Conservation (phyloP, 371 early-diverging fungal species). For the Lichtheimia ramosa region DNA sequence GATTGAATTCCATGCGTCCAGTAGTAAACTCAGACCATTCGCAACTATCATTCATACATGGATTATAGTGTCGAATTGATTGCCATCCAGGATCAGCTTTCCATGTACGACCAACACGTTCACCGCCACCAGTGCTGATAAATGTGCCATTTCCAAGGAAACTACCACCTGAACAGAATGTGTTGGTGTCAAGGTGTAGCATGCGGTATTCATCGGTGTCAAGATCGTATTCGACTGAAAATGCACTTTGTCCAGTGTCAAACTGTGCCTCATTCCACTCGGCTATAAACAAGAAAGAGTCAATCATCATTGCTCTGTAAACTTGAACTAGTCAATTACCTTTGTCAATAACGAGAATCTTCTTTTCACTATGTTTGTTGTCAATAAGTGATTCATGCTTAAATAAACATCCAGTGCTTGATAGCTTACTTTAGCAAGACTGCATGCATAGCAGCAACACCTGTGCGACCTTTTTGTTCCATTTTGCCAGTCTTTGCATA, state of each 20-base stretch:
- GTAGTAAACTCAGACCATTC: slow-evolving; percentile 42
- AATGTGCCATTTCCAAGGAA: slow-evolving; percentile 59
- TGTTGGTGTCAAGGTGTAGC: slow-evolving; percentile 55
- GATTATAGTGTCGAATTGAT: slow-evolving; percentile 51
- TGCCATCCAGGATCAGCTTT: slow-evolving; percentile 54
- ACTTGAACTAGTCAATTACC: slow-evolving; percentile 18
- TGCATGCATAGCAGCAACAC: slow-evolving; percentile 51
- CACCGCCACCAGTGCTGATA: slow-evolving; percentile 62
- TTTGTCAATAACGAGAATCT: slow-evolving; percentile 48
- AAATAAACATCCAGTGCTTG: background rate
- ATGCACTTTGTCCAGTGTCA: slow-evolving; percentile 52
- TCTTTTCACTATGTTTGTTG: slow-evolving; percentile 30
- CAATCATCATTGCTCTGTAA: background rate
- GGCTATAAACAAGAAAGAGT: slow-evolving; percentile 17
- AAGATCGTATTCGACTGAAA: slow-evolving; percentile 53
- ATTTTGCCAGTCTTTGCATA: slow-evolving; percentile 40
- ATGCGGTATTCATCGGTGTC: slow-evolving; percentile 44
- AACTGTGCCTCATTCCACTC: slow-evolving; percentile 51
- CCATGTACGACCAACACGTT: slow-evolving; percentile 36
- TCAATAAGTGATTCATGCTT: background rate
- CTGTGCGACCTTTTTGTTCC: slow-evolving; percentile 43
- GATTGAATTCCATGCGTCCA: slow-evolving; percentile 38
- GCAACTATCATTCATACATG: slow-evolving; percentile 47
- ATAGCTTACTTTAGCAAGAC: slow-evolving; percentile 37
- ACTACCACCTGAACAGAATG: slow-evolving; percentile 65